Conservation (phyloP, 148 eudicot species). For the Linanthus parryae region DNA sequence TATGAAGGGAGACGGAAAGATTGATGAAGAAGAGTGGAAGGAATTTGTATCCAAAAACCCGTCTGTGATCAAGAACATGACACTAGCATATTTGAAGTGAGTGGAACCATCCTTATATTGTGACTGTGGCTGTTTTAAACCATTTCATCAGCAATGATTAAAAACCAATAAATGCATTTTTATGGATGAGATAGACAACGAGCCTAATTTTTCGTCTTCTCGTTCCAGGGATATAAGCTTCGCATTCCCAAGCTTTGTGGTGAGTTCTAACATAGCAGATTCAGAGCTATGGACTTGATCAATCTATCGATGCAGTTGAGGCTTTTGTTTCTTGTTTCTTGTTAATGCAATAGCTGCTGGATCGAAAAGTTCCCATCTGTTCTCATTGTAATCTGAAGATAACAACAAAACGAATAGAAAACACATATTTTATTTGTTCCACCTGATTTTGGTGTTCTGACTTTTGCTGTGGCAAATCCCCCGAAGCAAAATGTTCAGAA, state of each 20-base stretch:
- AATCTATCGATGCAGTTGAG: too few relatives aligned
- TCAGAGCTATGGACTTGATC: constrained; percentile 36
- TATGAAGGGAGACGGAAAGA: constrained; percentile 63
- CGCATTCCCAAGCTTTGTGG: constrained; percentile 86
- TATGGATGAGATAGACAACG: neutral
- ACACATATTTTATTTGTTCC: too few relatives aligned
- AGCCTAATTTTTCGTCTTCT: too few relatives aligned
- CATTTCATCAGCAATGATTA: neutral
- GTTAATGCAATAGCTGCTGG: too few relatives aligned
- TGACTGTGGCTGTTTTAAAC: neutral
- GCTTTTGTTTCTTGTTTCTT: too few relatives aligned
- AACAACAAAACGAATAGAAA: too few relatives aligned
- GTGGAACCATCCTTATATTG: constrained; percentile 19
- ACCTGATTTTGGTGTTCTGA: too few relatives aligned
- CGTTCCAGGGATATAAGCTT: constrained; percentile 67
- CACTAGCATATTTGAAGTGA: constrained; percentile 88
- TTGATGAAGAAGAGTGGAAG: constrained; percentile 82
- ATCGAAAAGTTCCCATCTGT: too few relatives aligned
- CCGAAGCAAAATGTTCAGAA: too few relatives aligned
- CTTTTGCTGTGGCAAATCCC: too few relatives aligned
- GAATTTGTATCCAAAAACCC: constrained; percentile 74
- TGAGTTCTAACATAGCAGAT: constrained; percentile 59
- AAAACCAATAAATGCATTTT: neutral
- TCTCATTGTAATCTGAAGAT: too few relatives aligned
- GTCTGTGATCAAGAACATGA: constrained; percentile 85